Base-by-base conservation (phyloP, 108 stramenopile species). In the Chaetoceros muelleri region DNA sequence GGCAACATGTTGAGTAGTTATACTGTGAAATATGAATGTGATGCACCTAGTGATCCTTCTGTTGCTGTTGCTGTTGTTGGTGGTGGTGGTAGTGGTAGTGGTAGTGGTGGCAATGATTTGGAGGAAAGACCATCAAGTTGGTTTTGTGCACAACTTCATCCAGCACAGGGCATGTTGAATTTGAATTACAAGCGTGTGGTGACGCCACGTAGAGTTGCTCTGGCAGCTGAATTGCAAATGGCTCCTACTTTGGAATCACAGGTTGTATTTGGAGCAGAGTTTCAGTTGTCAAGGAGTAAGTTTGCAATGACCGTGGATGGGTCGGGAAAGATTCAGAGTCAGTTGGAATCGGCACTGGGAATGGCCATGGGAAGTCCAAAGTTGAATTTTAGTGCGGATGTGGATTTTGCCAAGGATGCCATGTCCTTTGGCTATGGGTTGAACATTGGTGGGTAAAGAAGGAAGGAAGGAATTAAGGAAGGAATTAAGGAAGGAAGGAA, bases 371-470 rank as follows among this genome's bases (percentile, higher is more conserved):
- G 82, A 34, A 71, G 74, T 52, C 89, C 89, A 0, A 64, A 69
- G 1, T 57, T 93, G 21, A 65, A 65, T 30, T 80, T 93, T 48
- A 60, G 70, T 49, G 90, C 83, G 10, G 86, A 87, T 57, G 55
- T 87, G 44, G 85, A 88, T 64, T 86, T 86, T 67, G 48, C 69
- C 21, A 80, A 80, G 60, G 76, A 85, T 64, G 66, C 77, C 28
- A 84, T 85, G 81, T 65, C 55, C 47, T 92, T 92, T 63, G 90
- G 90, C 23, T 92, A 92, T 54, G 85, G 85, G 10, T 57, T 93
- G 44, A 82, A 78, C 50, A 86, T 93, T 77, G 86, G 71, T 21
- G n/a, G n/a, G n/a, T n/a, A n/a, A n/a, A n/a, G n/a, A n/a, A n/a
- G n/a, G n/a, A n/a, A n/a, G n/a, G n/a, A n/a, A n/a, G n/a, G n/a